phyloP scores from a whole-genome alignment of 2,329 filamentous ascomycete genomes.

The Botrytis squamosa region DNA sequence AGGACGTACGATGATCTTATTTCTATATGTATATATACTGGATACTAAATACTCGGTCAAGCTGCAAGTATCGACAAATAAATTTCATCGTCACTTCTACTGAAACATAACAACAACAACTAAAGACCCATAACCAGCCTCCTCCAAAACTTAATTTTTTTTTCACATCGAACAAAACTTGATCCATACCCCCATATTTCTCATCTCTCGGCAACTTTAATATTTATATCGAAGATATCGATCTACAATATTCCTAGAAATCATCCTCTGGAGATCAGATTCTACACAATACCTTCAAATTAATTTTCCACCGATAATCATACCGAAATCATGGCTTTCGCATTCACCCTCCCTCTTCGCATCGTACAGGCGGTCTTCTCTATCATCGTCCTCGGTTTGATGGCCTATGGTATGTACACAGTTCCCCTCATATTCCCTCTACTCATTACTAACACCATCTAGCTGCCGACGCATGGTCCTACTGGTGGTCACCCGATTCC shows the following conservation, averaged over 20 bases:
- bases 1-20: neutral
- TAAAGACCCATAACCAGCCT: neutral
- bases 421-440: conserved; percentile 6
- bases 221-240: conserved; percentile 1
- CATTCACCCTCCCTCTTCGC: conserved; percentile 57
- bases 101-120: conserved; percentile 21
- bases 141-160: neutral
- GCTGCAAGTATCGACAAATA: neutral
- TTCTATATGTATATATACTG: conserved; percentile 12
- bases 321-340: conserved; percentile 46
- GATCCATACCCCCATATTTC: conserved; percentile 2
- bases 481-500: conserved; percentile 50
- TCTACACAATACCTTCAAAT: neutral
- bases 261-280: neutral
- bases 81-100: neutral
- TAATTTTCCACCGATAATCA: neutral
- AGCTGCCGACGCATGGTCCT: conserved; percentile 55
- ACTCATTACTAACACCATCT: neutral
- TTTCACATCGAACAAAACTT: neutral
- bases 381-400: conserved; percentile 73
- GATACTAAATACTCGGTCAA: conserved; percentile 21
- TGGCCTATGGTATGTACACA: conserved; percentile 60
- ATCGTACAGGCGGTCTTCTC: conserved; percentile 65
- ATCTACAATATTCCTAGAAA: neutral
- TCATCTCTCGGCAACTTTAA: neutral